Conservation (phyloP, 345 rosid genomes). For the Arabis alpina region DNA sequence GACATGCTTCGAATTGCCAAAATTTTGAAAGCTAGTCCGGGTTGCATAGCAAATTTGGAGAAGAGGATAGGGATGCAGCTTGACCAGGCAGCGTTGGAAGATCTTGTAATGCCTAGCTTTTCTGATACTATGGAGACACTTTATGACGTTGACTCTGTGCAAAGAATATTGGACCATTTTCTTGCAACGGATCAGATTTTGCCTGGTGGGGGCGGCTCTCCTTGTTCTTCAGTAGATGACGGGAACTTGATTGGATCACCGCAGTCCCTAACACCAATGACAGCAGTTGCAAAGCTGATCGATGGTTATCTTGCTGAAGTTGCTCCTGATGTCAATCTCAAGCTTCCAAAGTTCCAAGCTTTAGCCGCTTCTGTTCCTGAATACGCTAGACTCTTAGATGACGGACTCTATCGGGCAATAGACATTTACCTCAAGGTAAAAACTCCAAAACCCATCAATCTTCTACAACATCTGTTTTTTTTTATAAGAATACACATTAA, state of each 20-base stretch:
- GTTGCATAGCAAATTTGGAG: conserved; percentile 71
- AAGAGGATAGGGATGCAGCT: conserved; percentile 95
- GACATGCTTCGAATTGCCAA: conserved; percentile 84
- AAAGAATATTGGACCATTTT: conserved; percentile 83
- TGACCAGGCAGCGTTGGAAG: conserved; percentile 91
- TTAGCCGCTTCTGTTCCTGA: conserved; percentile 93
- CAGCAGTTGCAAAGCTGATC: conserved; percentile 89
- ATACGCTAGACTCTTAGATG: conserved; percentile 85
- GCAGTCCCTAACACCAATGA: conserved; percentile 69
- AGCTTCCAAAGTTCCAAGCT: conserved; percentile 92
- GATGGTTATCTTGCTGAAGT: conserved; percentile 98
- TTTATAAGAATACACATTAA: background rate
- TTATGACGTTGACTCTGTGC: conserved; percentile 89
- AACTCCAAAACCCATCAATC: background rate
- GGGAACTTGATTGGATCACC: conserved; percentile 86
- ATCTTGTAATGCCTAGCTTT: conserved; percentile 93
- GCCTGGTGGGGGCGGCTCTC: conserved; percentile 73
- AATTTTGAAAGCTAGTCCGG: conserved; percentile 70
- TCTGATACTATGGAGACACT: conserved; percentile 89
- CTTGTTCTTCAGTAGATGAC: conserved; percentile 76
- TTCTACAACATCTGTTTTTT: background rate
- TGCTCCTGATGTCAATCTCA: conserved; percentile 91
- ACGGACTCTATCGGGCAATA: conserved; percentile 93
- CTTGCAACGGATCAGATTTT: conserved; percentile 78
- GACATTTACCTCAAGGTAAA: conserved; percentile 92